These are phyloP conservation scores for Aspergillus eucalypticola DNA, from an alignment of 2,329 filamentous ascomycete genomes.

Conservation along the genomic window DNA sequence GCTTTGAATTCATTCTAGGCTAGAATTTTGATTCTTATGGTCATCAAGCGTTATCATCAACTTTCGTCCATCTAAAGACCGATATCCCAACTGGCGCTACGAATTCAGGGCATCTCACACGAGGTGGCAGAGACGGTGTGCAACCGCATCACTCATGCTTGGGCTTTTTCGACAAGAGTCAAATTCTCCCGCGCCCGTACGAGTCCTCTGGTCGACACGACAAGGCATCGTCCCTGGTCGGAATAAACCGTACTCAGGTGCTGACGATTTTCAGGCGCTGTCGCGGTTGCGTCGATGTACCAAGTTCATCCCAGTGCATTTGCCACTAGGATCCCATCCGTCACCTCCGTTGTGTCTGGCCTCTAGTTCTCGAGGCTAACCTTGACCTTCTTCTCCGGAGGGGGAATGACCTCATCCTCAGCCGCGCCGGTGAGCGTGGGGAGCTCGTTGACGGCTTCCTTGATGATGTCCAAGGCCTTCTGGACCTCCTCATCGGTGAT, in stretches of 20 bases:
- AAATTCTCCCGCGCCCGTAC: background rate
- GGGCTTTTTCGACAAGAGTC: background rate
- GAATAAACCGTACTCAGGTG: background rate
- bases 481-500: slow-evolving; percentile 87
- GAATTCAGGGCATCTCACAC: background rate
- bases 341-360: background rate
- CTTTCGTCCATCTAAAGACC: background rate
- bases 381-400: slow-evolving; percentile 62
- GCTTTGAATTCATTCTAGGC: background rate
- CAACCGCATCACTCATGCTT: background rate
- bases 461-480: slow-evolving; percentile 75
- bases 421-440: slow-evolving; percentile 63
- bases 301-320: background rate
- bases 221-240: background rate
- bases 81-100: background rate
- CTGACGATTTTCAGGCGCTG: background rate
- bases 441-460: slow-evolving; percentile 77
- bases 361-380: slow-evolving; percentile 59
- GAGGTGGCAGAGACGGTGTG: background rate
- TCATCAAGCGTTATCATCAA: background rate
- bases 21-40: background rate
- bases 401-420: slow-evolving; percentile 58
- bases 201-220: background rate
- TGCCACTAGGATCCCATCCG: background rate
- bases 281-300: background rate